A percentile compares a stretch with the other conserved stretches of the same genome.
Evolutionary conservation across 306 rosid species (phyloP).

Genomic region (Cicer pinnatifidum): DNA sequence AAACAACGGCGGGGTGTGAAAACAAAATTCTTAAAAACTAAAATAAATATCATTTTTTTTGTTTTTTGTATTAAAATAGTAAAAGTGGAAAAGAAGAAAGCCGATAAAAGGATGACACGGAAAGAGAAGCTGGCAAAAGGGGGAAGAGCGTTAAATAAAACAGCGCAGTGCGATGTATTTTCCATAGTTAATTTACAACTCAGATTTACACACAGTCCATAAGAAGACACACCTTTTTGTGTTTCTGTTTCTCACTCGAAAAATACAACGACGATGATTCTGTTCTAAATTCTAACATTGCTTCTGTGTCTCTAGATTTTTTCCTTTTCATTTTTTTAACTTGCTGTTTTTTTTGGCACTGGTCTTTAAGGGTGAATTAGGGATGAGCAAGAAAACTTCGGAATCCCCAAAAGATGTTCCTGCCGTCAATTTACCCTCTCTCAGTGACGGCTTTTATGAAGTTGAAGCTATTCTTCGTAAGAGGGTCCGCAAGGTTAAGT

Average conservation of each 20-base stretch:
- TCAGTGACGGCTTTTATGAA: conserved; percentile 68
- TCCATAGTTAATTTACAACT: conserved; percentile 19
- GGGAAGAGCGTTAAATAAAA: conserved; percentile 22
- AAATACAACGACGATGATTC: not conserved
- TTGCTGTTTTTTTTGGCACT: not conserved
- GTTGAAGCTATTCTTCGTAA: conserved; percentile 75
- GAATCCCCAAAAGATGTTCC: conserved; percentile 45
- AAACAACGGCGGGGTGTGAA: not conserved
- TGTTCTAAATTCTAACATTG: not conserved
- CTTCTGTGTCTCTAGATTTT: not conserved
- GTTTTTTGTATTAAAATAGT: not conserved
- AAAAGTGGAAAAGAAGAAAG: not conserved
- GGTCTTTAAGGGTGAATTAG: not conserved
- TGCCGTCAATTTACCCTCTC: conserved; percentile 46
- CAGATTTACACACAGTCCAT: not conserved
- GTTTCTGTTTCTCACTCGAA: not conserved
- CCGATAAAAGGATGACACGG: conserved; percentile 1
- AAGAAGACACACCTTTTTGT: not conserved
- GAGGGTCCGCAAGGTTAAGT: conserved; percentile 64
- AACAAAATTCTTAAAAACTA: not conserved
- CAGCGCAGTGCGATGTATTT: conserved; percentile 17
- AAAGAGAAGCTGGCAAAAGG: conserved; percentile 20
- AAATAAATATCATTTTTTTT: not conserved
- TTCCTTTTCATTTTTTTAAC: not conserved
- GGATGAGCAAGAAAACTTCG: conserved; percentile 50